Base-by-base conservation (phyloP, 306 rosid genomes). In the Luffa aegyptiaca region DNA sequence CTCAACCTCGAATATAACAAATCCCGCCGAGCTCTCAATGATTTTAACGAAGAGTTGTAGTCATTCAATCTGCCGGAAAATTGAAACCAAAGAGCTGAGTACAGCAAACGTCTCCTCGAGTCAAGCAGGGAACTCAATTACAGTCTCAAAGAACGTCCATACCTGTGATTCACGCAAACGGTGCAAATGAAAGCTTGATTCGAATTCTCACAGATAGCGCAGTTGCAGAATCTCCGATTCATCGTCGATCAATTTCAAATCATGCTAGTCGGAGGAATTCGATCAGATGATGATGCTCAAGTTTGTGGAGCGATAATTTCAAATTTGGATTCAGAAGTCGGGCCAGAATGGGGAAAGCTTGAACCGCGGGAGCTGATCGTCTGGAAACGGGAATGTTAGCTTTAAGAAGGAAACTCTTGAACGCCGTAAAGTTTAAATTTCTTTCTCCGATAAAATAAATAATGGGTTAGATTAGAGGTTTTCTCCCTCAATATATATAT, bases 91-190 rank as follows among this genome's bases (percentile, higher is more conserved):
- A 26, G 33, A 31, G 58, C 12, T 53, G 52, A 76, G 17, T 59
- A 11, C 21, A 31, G 6, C 1, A 20, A 61, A 9, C 53, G 26
- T 16, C 33, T 35, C 26, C 35, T 42, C 26, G 31, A 78, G 45
- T 21, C 13, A 39, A 56, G 53, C n/a, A 61, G 56, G 36, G 16
- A 42, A 41, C 4, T 79, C 0, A 61, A 78, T 61, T 21, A 13
- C 18, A 76, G 36, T 65, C 35, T 46, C 5, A 20, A 35, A 64
- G 33, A 36, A 72, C 66, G n/a, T 49, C 42, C 12, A 42, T 83
- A 91, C 99, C 93, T 93, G 85, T 85, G 88, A 81, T 95, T 95
- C 42, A 95, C 99, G 84, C 99, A 95, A 73, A 82, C 71, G 42
- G 87, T 12, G 79, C 99, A 95, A 42, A 93, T 85, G 17, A 92